These are phyloP conservation scores for Colletotrichum cordylinicola DNA, from an alignment of 2,329 filamentous ascomycete species.

Conservation along the genomic window DNA sequence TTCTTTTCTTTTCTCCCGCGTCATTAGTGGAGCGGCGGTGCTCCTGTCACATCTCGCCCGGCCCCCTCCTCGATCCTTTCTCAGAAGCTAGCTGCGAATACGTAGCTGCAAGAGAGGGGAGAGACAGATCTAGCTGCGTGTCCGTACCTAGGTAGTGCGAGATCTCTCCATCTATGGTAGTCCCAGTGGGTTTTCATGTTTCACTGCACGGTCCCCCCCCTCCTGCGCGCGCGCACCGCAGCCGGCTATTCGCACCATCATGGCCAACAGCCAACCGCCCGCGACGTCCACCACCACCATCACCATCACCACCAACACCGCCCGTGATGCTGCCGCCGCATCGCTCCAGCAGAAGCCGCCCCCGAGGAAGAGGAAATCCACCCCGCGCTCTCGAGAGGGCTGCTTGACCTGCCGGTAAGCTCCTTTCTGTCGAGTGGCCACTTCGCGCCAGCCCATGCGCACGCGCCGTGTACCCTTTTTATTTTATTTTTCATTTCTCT, in stretches of 20 bases:
- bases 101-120: background rate
- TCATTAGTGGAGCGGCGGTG: background rate
- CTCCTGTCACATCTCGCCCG: background rate
- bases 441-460: background rate
- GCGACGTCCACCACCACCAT: background rate
- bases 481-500: background rate
- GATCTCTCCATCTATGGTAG: background rate
- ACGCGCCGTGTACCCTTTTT: background rate
- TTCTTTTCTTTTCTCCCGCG: background rate
- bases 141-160: background rate
- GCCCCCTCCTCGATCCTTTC: background rate
- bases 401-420: conserved; percentile 2
- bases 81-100: background rate
- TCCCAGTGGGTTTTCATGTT: background rate
- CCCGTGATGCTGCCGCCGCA: background rate
- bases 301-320: background rate
- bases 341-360: background rate
- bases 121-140: background rate
- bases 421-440: background rate
- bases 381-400: background rate
- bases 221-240: background rate
- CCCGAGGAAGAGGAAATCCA: background rate
- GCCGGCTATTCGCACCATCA: background rate
- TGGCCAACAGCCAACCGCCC: background rate
- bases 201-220: background rate